Conservation (phyloP, 768 basidiomycete genomes). For the Leccinum arenicola region DNA sequence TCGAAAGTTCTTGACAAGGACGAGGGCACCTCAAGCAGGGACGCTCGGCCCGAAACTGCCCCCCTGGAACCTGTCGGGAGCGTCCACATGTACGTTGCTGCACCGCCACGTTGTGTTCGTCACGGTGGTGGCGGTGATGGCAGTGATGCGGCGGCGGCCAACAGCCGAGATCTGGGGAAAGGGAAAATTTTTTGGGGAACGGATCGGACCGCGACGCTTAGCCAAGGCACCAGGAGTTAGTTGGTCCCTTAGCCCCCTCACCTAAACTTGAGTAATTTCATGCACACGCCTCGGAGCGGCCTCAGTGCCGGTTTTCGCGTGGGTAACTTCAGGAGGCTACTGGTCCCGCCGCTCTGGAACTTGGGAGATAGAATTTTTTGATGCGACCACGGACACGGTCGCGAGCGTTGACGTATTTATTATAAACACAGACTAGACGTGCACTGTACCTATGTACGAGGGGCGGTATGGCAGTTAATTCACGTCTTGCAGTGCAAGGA, state of each 20-base stretch:
- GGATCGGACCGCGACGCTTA: background rate
- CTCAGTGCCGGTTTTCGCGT: background rate
- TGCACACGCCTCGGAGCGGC: background rate
- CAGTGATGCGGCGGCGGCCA: background rate
- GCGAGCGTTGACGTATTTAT: background rate
- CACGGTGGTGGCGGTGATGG: background rate
- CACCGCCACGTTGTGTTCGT: background rate
- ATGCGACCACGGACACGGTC: background rate
- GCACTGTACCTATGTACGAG: background rate
- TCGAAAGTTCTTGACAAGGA: background rate
- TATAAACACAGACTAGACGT: background rate
- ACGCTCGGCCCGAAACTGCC: background rate
- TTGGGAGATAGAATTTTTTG: background rate
- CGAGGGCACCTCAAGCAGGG: background rate
- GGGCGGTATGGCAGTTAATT: background rate
- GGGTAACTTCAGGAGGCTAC: background rate
- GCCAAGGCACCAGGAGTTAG: background rate
- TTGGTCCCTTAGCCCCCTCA: background rate
- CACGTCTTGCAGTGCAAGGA: background rate
- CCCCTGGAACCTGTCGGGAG: background rate
- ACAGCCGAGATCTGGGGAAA: background rate
- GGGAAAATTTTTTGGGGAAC: background rate
- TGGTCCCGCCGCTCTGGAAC: background rate
- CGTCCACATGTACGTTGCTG: background rate
- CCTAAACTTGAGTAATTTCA: background rate